Percentiles rank a stretch among this genome's conserved stretches.
Conservation (phyloP, 768 basidiomycete species). For the Phylloporus scabripes region DNA sequence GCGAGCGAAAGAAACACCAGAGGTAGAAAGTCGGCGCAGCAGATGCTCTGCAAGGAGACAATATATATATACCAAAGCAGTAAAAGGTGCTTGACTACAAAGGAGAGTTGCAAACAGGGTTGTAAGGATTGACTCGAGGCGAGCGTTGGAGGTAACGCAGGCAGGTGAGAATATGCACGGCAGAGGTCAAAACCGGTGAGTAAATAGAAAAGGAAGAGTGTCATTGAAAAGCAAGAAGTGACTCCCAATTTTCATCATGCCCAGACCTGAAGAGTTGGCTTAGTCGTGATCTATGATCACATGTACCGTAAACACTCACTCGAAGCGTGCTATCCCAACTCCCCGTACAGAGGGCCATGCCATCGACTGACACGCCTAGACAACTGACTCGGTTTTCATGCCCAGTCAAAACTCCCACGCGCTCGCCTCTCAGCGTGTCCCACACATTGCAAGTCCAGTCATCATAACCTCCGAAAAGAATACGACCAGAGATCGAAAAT, state of each 20-base stretch:
- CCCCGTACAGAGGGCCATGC: conserved; percentile 98
- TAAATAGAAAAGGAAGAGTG: conserved; percentile 12
- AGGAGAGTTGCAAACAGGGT: conserved; percentile 34
- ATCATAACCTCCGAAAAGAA: conserved; percentile 97
- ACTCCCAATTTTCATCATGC: conserved; percentile 48
- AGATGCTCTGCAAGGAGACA: conserved; percentile 30
- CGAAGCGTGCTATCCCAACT: conserved; percentile 97
- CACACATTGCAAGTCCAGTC: conserved; percentile 99
- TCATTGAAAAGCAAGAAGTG: conserved; percentile 18
- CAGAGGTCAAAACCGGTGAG: conserved; percentile 15
- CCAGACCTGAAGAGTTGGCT: conserved; percentile 59
- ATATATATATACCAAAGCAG: conserved; percentile 35
- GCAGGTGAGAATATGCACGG: conserved; percentile 50
- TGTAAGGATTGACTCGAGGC: conserved; percentile 64
- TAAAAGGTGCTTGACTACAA: conserved; percentile 27
- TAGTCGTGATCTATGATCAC: neutral
- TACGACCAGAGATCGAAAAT: conserved; percentile 95
- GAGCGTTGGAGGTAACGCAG: conserved; percentile 40
- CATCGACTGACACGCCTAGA: conserved; percentile 91
- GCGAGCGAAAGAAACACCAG: conserved; percentile 31
- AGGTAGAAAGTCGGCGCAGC: conserved; percentile 31
- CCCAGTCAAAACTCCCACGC: conserved; percentile 94
- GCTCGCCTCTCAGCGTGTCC: conserved; percentile 98
- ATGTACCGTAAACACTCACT: conserved; percentile 43
- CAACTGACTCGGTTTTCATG: conserved; percentile 98